phyloP scores from a whole-genome alignment of 2,329 filamentous ascomycete species.

The Hymenoscyphus fructigenus region DNA sequence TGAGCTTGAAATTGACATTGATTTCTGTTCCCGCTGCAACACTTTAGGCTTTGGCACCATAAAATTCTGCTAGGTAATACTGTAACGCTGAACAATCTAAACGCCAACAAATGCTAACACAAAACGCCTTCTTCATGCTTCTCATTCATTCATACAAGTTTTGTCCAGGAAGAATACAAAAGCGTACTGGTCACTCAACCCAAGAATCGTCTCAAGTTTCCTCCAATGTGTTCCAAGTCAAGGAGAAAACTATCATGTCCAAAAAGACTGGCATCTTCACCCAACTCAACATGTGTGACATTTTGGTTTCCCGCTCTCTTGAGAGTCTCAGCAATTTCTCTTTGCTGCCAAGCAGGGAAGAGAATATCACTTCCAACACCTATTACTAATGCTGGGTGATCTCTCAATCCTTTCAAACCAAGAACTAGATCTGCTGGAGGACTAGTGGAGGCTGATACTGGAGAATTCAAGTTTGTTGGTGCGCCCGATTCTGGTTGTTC shows the following conservation, averaged over 20 bases:
- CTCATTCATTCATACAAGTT: slow-evolving; percentile 4
- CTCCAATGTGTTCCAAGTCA: slow-evolving; percentile 89
- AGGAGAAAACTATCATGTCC: slow-evolving; percentile 96
- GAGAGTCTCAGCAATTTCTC: slow-evolving; percentile 85
- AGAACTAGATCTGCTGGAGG: slow-evolving; percentile 78
- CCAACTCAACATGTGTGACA: slow-evolving; percentile 86
- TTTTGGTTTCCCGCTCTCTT: slow-evolving; percentile 72
- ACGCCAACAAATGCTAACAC: slow-evolving; percentile 1
- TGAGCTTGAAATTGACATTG: background rate
- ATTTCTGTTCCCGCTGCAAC: background rate
- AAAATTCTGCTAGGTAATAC: background rate
- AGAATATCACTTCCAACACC: slow-evolving; percentile 94
- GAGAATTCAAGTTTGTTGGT: slow-evolving; percentile 37
- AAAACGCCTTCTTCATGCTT: slow-evolving; percentile 10
- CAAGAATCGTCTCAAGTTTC: slow-evolving; percentile 77
- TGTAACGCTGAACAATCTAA: background rate
- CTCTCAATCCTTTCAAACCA: slow-evolving; percentile 68
- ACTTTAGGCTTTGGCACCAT: background rate
- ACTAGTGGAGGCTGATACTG: slow-evolving; percentile 43
- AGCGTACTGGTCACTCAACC: slow-evolving; percentile 42
- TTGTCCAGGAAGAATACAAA: background rate
- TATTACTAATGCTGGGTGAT: slow-evolving; percentile 83
- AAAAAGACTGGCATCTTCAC: slow-evolving; percentile 91
- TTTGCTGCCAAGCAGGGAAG: slow-evolving; percentile 97
- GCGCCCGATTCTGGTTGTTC: slow-evolving; percentile 63